phyloP scores from a whole-genome alignment of 2,329 filamentous ascomycete genomes.

The Triangularia verruculosa region DNA sequence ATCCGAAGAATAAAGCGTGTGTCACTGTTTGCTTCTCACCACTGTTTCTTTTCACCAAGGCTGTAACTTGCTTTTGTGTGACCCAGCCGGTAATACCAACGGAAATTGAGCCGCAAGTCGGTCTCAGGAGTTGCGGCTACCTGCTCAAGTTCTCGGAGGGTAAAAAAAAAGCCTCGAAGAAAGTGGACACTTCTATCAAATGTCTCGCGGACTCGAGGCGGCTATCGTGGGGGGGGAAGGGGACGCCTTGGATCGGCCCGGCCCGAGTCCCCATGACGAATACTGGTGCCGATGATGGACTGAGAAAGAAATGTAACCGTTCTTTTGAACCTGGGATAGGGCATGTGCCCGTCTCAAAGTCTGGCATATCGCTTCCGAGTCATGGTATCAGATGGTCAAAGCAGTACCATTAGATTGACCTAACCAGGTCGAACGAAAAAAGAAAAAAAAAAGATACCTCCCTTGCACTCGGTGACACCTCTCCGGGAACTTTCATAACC shows the following conservation, averaged over 20 bases:
- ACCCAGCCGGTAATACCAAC: background rate
- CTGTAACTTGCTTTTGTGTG: background rate
- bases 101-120: background rate
- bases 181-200: background rate
- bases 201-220: background rate
- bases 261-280: background rate
- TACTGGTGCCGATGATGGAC: background rate
- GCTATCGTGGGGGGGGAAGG: no score
- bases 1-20: background rate
- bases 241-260: background rate
- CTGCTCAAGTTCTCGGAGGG: background rate
- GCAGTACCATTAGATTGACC: background rate
- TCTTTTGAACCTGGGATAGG: background rate
- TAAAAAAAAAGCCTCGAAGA: background rate
- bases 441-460: no score
- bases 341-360: background rate
- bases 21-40: background rate
- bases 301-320: background rate
- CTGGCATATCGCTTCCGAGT: background rate
- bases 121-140: background rate
- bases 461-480: slow-evolving; percentile 1
- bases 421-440: background rate
- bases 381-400: background rate
- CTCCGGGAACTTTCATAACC: background rate
- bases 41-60: background rate